Evolutionary conservation across 345 rosid species (phyloP), one percentile per base, ranked within the genome.

Genomic region (Heritiera littoralis): DNA sequence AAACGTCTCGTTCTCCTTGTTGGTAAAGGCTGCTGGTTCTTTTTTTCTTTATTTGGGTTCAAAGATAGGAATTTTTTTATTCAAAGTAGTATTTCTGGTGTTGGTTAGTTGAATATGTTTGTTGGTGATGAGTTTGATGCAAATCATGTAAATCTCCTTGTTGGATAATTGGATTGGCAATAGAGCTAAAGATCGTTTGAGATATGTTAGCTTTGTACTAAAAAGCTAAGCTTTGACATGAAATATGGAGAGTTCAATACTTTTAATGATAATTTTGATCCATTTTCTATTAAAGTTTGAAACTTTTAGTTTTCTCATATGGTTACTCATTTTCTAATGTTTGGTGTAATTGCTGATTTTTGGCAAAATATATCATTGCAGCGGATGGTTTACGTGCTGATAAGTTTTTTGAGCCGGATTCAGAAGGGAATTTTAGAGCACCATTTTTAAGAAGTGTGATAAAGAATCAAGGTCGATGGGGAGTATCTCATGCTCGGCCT

Each of bases 301-400:
- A 76, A 3, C 23, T 70, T 30, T 17, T 32, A 8, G 32, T 45
- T 46, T 30, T 48, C 23, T 41, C 12, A 28, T 43, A 1, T 68
- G 65, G 23, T 10, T 30, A 15, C 43, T 69, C 6, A 17, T 17
- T 43, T 43, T 66, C 45, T 43, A 68, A 12, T 67, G 35, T 8
- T 77, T 77, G 48, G 41, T 65, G 20, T 18, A 13, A 66, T 40
- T 49, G 54, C 51, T 59, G 38, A 7, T 28, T 75, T 75, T 75
- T 46, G 51, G 67, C 2, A 23, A 75, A 59, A 75, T n/a, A 51
- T 68, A 46, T 77, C 46, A 71, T 55, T 74, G 79, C 92, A 95
- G 99, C 99, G 55, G 99, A 93, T 87, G 99, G 99, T 60, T 84
- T 95, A 79, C 96, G 99, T 18, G 98, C 98, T 78, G 99, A 95